phyloP scores from a whole-genome alignment of 345 rosid genomes.

The Ceriops decandra region DNA sequence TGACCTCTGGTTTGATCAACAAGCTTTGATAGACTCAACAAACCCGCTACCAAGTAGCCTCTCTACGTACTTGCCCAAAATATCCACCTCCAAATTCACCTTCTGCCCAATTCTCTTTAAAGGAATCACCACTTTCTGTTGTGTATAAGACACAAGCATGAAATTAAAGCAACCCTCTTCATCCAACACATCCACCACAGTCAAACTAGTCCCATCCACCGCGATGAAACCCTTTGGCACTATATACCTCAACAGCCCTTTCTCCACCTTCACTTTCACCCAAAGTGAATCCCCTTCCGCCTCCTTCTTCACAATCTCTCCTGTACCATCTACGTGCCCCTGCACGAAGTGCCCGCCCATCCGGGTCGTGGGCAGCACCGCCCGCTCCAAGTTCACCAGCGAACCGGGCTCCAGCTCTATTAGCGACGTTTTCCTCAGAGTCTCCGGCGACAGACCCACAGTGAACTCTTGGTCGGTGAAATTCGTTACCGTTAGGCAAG shows the following conservation, averaged over 20 bases:
- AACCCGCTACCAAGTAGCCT: slow-evolving; percentile 66
- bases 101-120: slow-evolving; percentile 70
- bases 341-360: slow-evolving; percentile 98
- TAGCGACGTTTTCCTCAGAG: slow-evolving; percentile 70
- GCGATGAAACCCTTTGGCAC: slow-evolving; percentile 91
- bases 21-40: slow-evolving; percentile 32
- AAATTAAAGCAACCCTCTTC: slow-evolving; percentile 71
- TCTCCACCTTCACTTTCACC: slow-evolving; percentile 66
- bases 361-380: slow-evolving; percentile 67
- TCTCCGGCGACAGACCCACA: slow-evolving; percentile 75
- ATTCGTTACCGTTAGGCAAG: slow-evolving; percentile 79
- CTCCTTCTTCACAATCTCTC: slow-evolving; percentile 61
- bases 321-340: slow-evolving; percentile 94
- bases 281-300: slow-evolving; percentile 75
- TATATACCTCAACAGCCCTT: slow-evolving; percentile 50
- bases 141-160: slow-evolving; percentile 82
- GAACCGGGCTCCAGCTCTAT: slow-evolving; percentile 66
- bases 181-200: slow-evolving; percentile 81
- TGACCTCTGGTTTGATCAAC: slow-evolving; percentile 75
- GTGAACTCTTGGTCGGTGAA: slow-evolving; percentile 55
- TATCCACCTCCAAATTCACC: slow-evolving; percentile 90
- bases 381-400: slow-evolving; percentile 82
- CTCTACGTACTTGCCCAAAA: slow-evolving; percentile 90
- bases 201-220: slow-evolving; percentile 88
- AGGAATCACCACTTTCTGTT: slow-evolving; percentile 70